phyloP scores from a whole-genome alignment of 768 basidiomycete genomes.

The Pleurotus sapidus region DNA sequence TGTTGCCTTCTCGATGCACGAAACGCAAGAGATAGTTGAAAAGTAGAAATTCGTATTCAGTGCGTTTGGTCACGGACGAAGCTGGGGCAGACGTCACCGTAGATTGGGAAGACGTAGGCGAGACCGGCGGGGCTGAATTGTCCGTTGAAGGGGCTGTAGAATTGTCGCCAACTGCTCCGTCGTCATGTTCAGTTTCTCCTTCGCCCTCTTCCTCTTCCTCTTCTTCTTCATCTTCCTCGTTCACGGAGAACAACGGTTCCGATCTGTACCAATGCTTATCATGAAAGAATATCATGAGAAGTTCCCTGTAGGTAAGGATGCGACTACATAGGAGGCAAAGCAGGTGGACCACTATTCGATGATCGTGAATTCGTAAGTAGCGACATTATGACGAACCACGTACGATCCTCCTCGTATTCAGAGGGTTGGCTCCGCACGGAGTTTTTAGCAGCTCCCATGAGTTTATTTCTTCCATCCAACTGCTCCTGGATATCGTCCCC shows the following conservation, averaged over 20 bases:
- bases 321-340: constrained; percentile 91
- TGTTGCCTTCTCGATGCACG: constrained; percentile 90
- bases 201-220: constrained; percentile 56
- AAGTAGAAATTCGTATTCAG: constrained; percentile 93
- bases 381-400: constrained; percentile 25
- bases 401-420: constrained; percentile 86
- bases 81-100: constrained; percentile 51
- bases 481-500: constrained; percentile 92
- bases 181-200: constrained; percentile 51
- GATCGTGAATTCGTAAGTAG: neutral
- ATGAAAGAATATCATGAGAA: constrained; percentile 97
- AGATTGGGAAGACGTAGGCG: constrained; percentile 60
- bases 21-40: constrained; percentile 96
- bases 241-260: constrained; percentile 70
- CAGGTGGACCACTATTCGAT: constrained; percentile 75
- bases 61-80: constrained; percentile 49
- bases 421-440: constrained; percentile 69
- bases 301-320: constrained; percentile 83
- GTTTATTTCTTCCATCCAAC: constrained; percentile 68
- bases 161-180: constrained; percentile 47
- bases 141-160: constrained; percentile 30
- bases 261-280: constrained; percentile 87
- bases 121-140: constrained; percentile 30
- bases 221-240: constrained; percentile 73
- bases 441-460: constrained; percentile 84